phyloP scores from a whole-genome alignment of 2,329 filamentous ascomycete species.

The Exutisphaerella laricina region DNA sequence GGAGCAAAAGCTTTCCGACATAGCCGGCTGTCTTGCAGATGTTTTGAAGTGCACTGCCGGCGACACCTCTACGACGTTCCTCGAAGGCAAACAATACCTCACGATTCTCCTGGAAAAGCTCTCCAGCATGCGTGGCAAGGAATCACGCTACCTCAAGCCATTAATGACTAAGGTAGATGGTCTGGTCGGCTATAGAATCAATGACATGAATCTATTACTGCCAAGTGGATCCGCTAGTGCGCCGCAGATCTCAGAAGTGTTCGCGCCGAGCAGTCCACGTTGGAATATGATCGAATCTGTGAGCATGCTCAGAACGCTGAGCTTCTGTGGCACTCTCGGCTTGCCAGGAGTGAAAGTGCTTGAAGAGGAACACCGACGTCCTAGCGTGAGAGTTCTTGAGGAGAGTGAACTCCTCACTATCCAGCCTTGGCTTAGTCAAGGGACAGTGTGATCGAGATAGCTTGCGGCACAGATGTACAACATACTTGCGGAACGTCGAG shows the following conservation, averaged over 20 bases:
- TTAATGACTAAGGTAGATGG: conserved; percentile 32
- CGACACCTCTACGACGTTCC: conserved; percentile 30
- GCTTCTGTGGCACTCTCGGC: conserved; percentile 26
- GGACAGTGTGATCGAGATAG: conserved; percentile 2
- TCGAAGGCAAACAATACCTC: conserved; percentile 33
- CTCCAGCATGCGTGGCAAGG: conserved; percentile 34
- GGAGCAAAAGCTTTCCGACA: conserved; percentile 36
- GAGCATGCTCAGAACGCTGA: conserved; percentile 29
- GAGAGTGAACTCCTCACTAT: conserved; percentile 18
- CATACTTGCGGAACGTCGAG: too few species aligned
- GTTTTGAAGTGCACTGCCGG: conserved; percentile 34
- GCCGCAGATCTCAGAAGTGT: conserved; percentile 6
- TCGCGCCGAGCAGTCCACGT: conserved; percentile 12
- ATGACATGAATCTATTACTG: conserved; percentile 18
- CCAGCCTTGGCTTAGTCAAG: conserved; percentile 18
- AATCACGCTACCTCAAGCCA: conserved; percentile 33
- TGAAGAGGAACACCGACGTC: conserved; percentile 18
- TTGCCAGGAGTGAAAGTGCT: conserved; percentile 25
- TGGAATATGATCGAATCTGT: conserved; percentile 26
- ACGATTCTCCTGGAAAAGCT: conserved; percentile 29
- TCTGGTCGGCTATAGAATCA: conserved; percentile 27
- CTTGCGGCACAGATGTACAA: too few species aligned
- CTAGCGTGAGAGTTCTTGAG: conserved; percentile 17
- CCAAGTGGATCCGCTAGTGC: conserved; percentile 14
- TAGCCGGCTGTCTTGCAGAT: conserved; percentile 34